Evolutionary conservation across 768 basidiomycete genomes (phyloP).

Genomic region (Tricholoma furcatifolium): DNA sequence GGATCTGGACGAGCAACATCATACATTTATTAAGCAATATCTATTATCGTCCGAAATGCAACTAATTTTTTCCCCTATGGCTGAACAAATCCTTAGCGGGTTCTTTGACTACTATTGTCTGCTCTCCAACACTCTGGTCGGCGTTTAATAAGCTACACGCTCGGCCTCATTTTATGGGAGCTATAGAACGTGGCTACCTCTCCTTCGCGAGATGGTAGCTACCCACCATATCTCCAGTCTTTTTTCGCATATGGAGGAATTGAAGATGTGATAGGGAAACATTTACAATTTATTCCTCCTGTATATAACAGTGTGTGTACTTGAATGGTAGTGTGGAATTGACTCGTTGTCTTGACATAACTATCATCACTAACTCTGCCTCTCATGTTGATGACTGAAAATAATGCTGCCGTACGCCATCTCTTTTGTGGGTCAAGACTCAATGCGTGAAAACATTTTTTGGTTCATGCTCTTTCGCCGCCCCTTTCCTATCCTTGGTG

Average conservation of each 20-base stretch:
- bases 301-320: background rate
- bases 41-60: background rate
- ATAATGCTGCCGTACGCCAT: no score
- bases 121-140: conserved; percentile 99
- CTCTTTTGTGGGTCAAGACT: no score
- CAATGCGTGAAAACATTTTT: no score
- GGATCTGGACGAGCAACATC: conserved; percentile 23
- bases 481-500: no score
- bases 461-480: no score
- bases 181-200: conserved; percentile 47
- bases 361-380: no score
- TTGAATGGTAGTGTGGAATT: no score
- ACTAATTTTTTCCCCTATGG: conserved; percentile 1
- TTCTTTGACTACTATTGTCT: conserved; percentile 3
- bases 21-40: conserved; percentile 2
- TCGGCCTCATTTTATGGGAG: conserved; percentile 97
- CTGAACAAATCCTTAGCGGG: conserved; percentile 21
- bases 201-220: conserved; percentile 21
- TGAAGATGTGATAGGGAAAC: conserved; percentile 33
- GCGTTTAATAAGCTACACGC: conserved; percentile 67
- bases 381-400: no score
- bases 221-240: conserved; percentile 35
- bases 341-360: no score
- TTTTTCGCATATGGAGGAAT: conserved; percentile 28
- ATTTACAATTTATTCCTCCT: conserved; percentile 18